These are phyloP conservation scores for Paramecium pentaurelia DNA, from an alignment of 73 alveolate genomes.

Conservation along the genomic window DNA sequence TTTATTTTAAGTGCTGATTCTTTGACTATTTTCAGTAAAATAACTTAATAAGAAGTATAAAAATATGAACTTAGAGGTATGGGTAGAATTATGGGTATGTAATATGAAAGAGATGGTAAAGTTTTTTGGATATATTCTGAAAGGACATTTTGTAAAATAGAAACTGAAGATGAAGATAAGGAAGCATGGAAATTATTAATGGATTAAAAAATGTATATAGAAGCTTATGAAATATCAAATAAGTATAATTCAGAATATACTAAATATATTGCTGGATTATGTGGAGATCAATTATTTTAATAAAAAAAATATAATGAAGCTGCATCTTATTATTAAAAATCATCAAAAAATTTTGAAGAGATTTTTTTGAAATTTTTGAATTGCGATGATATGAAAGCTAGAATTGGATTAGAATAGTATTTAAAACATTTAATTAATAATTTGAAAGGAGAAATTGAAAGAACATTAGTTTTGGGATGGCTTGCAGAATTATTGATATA, in stretches of 20 bases:
- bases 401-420: constrained; percentile 39
- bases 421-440: neutral
- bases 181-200: constrained; percentile 45
- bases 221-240: constrained; percentile 1
- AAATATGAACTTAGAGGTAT: constrained; percentile 16
- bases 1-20: neutral
- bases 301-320: constrained; percentile 7
- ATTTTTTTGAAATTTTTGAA: neutral
- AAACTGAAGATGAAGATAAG: neutral
- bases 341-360: constrained; percentile 26
- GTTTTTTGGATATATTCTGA: constrained; percentile 22
- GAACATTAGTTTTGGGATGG: constrained; percentile 20
- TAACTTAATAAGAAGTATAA: constrained; percentile 2
- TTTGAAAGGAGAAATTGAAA: constrained; percentile 27
- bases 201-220: constrained; percentile 20
- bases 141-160: neutral
- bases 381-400: constrained; percentile 43
- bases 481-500: neutral
- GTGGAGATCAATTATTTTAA: constrained; percentile 17
- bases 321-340: neutral
- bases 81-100: constrained; percentile 50
- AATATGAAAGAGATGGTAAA: constrained; percentile 4
- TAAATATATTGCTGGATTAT: constrained; percentile 18
- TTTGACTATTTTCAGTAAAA: neutral
- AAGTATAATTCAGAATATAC: constrained; percentile 10